These are phyloP conservation scores for Whalleya microplaca DNA, from an alignment of 2,329 filamentous ascomycete genomes.

Conservation along the genomic window DNA sequence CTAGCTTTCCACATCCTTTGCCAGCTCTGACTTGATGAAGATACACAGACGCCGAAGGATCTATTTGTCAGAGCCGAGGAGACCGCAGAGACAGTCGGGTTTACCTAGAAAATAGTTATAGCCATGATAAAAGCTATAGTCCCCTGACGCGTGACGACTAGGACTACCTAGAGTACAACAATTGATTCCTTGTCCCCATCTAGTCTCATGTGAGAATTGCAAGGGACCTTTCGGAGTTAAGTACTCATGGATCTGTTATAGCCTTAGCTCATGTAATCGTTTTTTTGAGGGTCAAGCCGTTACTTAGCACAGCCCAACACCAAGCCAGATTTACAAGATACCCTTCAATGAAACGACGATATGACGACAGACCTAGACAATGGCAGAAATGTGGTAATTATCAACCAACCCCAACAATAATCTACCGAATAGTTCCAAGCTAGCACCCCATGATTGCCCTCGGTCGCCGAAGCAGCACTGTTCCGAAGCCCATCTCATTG, in stretches of 20 bases:
- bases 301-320: neutral
- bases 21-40: neutral
- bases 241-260: neutral
- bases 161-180: neutral
- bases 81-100: neutral
- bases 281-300: neutral
- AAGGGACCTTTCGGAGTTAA: neutral
- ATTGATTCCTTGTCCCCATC: neutral
- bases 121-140: neutral
- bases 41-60: neutral
- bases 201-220: neutral
- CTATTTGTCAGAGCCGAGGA: neutral
- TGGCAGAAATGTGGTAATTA: no score
- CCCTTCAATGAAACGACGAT: neutral
- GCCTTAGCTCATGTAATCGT: neutral
- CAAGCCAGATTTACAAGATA: neutral
- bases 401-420: neutral
- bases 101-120: neutral
- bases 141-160: neutral
- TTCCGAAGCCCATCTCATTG: neutral
- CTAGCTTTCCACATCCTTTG: neutral
- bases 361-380: neutral
- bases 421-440: neutral
- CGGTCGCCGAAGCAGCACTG: neutral
- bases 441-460: neutral